A percentile compares a stretch with the other conserved stretches of the same genome.
Evolutionary conservation across 352 stramenopile species (phyloP).

Genomic region (Elongisporangium anandrum): DNA sequence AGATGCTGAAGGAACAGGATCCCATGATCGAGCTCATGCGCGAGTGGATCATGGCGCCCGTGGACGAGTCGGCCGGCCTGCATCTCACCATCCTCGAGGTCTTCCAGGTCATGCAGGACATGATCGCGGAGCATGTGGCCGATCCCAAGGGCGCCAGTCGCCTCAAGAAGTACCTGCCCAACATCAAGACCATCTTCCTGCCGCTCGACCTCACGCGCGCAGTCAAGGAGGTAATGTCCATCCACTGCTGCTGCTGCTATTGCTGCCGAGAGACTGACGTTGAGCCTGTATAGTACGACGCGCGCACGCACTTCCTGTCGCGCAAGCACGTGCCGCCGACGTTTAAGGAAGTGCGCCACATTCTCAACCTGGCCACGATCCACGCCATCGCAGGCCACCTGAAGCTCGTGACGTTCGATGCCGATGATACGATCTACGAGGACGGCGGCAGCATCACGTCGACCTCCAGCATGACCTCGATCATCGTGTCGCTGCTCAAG

Average conservation of each 20-base stretch:
- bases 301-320: slow-evolving; percentile 61
- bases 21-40: slow-evolving; percentile 83
- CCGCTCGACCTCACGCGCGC: slow-evolving; percentile 65
- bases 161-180: slow-evolving; percentile 59
- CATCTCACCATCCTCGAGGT: slow-evolving; percentile 63
- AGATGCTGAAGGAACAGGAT: slow-evolving; percentile 83
- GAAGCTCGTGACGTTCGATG: slow-evolving; percentile 84
- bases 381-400: slow-evolving; percentile 66
- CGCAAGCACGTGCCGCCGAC: slow-evolving; percentile 79
- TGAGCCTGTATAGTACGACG: slow-evolving; percentile 76
- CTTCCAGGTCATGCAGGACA: slow-evolving; percentile 68
- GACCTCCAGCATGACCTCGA: slow-evolving; percentile 58
- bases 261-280: neutral
- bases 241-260: neutral
- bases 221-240: slow-evolving; percentile 23
- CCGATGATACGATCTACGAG: slow-evolving; percentile 86
- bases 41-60: slow-evolving; percentile 79
- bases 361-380: slow-evolving; percentile 78
- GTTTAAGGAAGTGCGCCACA: slow-evolving; percentile 83
- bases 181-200: slow-evolving; percentile 65
- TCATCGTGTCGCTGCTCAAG: slow-evolving; percentile 66
- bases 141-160: slow-evolving; percentile 26
- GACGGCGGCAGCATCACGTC: slow-evolving; percentile 71
- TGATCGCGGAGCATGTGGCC: slow-evolving; percentile 70
- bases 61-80: slow-evolving; percentile 51